These are phyloP conservation scores for Plantago elongata DNA, from an alignment of 257 asterid genomes.

Conservation along the genomic window DNA sequence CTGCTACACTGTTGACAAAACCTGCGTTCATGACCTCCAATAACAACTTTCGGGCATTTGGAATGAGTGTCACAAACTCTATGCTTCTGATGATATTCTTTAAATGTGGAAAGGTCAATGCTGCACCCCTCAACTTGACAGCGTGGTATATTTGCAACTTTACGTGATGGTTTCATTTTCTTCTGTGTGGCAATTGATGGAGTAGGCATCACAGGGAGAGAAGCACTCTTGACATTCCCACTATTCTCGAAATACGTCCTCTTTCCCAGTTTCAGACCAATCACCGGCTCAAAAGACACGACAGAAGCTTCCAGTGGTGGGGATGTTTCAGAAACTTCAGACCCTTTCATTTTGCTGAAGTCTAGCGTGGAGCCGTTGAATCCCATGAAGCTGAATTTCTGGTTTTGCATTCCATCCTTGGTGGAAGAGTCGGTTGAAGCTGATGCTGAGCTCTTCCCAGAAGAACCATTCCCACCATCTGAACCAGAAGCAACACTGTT, in stretches of 20 bases:
- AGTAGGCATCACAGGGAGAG: constrained; percentile 37
- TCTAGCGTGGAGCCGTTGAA: constrained; percentile 35
- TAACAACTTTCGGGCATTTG: constrained; percentile 58
- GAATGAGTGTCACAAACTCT: constrained; percentile 80
- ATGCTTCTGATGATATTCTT: constrained; percentile 88
- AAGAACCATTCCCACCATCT: constrained; percentile 48
- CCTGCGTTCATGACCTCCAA: constrained; percentile 73
- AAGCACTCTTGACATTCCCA: constrained; percentile 41
- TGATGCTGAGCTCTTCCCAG: constrained; percentile 72
- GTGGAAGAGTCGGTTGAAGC: constrained; percentile 70
- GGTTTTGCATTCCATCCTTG: constrained; percentile 34
- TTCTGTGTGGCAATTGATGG: constrained; percentile 40
- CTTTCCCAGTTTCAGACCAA: constrained; percentile 80
- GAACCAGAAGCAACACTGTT: constrained; percentile 52
- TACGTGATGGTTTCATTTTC: constrained; percentile 45
- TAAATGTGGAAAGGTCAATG: constrained; percentile 64
- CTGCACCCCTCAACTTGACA: constrained; percentile 89
- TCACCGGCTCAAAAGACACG: constrained; percentile 51
- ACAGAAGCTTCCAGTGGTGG: constrained; percentile 45
- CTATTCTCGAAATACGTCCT: constrained; percentile 70
- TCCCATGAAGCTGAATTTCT: constrained; percentile 42
- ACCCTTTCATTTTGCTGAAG: constrained; percentile 22
- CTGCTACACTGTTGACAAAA: constrained; percentile 99
- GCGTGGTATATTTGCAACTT: constrained; percentile 33
- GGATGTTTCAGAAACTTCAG: constrained; percentile 37